Evolutionary conservation across 2,329 filamentous ascomycete species (phyloP).

Genomic region (Delphinella strobiligena): DNA sequence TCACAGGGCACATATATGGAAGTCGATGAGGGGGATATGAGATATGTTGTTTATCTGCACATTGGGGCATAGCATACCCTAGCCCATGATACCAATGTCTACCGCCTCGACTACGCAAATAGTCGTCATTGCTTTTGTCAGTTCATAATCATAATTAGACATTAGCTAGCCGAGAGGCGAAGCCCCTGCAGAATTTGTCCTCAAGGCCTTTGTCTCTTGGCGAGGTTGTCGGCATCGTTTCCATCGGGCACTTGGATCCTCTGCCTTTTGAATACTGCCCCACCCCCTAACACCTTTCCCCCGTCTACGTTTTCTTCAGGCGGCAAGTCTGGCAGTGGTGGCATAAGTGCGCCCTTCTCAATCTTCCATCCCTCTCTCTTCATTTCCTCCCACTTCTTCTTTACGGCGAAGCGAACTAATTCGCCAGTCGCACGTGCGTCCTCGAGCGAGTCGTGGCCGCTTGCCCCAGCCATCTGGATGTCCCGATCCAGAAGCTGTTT

Average conservation of each 20-base stretch:
- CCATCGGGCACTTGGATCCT: constrained; percentile 2
- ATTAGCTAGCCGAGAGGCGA: too few species aligned
- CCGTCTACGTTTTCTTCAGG: constrained; percentile 1
- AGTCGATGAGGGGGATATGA: constrained; percentile 14
- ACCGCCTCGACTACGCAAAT: too few species aligned
- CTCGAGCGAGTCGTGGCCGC: constrained; percentile 83
- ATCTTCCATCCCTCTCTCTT: constrained; percentile 56
- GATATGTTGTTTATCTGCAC: constrained; percentile 20
- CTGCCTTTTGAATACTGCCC: constrained; percentile 6
- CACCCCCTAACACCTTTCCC: constrained; percentile 2
- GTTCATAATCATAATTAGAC: too few species aligned
- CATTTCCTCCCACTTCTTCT: constrained; percentile 57
- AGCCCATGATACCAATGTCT: too few species aligned
- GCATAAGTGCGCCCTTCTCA: constrained; percentile 32
- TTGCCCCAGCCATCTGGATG: constrained; percentile 59
- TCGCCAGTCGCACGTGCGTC: constrained; percentile 85
- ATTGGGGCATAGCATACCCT: constrained; percentile 4
- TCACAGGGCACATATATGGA: constrained; percentile 22
- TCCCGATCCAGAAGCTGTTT: constrained; percentile 56
- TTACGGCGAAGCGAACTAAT: constrained; percentile 60
- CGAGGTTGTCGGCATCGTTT: background rate
- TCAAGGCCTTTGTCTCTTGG: background rate
- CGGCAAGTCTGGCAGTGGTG: constrained; percentile 6
- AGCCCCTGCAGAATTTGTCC: too few species aligned
- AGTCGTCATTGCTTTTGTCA: too few species aligned